Evolutionary conservation across 352 stramenopile genomes (phyloP), one percentile per base, ranked within the genome.

Genomic region (Pythium chondricola): DNA sequence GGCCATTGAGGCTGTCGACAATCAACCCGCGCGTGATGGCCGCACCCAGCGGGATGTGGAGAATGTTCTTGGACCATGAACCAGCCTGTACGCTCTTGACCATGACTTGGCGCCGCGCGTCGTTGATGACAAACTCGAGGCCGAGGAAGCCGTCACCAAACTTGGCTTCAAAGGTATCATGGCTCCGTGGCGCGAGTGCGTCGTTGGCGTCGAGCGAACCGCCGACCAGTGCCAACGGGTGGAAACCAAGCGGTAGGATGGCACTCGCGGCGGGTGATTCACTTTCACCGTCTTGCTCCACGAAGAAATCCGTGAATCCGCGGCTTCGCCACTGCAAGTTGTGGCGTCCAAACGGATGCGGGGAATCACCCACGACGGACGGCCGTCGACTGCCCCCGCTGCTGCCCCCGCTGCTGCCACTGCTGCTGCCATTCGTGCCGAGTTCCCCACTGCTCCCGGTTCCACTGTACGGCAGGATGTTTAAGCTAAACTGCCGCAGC

Each of bases 401-500:
- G 22, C 16, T 52, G 3, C 52, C 57, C 20, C 46, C 41, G 30
- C 33, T 48, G 32, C 30, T 61, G 26, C 3, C 43, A 20, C 39
- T 46, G 14, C 37, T 48, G 22, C 13, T 16, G 11, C 21, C 18
- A 35, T 61, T 64, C 24, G 5, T 45, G 25, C 27, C 30, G 32
- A 16, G 37, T 25, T 25, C 42, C 36, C 7, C 21, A 26, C 29
- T 33, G 29, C 39, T 48, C 16, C 37, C 46, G 22, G 21, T 16
- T 5, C 8, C 18, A 35, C 62, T 64, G 27, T 57, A 65, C 1
- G 74, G 71, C 3, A 65, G 63, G n/a, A 90, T 79, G 32, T 81
- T 90, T 45, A 93, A 58, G 35, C 78, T 93, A 51, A 84, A 88
- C 52, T 92, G 81, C 2, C 81, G 72, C 52, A 85, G 56, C 20